Evolutionary conservation across 352 stramenopile genomes (phyloP), one percentile per base, ranked within the genome.

Genomic region (Phytophthora citricola): DNA sequence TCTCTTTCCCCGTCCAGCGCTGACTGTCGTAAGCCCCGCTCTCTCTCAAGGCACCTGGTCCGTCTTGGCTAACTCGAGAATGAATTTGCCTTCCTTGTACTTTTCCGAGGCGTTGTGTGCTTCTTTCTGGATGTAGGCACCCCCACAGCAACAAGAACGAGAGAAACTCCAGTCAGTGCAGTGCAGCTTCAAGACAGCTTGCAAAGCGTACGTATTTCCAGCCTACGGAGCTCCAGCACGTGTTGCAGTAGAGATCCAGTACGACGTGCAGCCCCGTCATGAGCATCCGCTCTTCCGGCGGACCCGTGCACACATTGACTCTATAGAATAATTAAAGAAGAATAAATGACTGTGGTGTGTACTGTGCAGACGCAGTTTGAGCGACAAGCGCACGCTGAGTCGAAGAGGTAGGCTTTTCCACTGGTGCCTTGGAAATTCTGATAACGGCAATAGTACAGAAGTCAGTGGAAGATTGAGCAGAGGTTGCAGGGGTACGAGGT

Each of bases 1-100:
- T 26, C 36, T 46, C 47, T 46, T 20, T 10, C 14, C 27, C 47
- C 27, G 9, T 56, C 50, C 57, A 12, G 38, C 38, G 5, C 34
- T 15, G 45, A 58, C 53, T 58, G 39, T 27, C 41, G 57, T 68
- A 68, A 61, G 56, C 55, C 58, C 48, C 66, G 9, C 66, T 47
- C 31, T 66, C 17, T 38, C 31, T 79, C 49, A 76, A 14, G 67
- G 58, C 62, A 69, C 47, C 58, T 83, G 80, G 47, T 86, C 66
- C 44, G 84, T 92, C 75, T 97, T 93, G 65, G 97, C 95, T 64
- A 98, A 94, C 74, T 99, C 95, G 59, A 99, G 90, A 71, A 99
- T 98, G 77, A 94, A 98, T 65, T 98, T 98, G 60, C 94, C 94
- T 76, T 98, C 94, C 73, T 99, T 99, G 83, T 98, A 99, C 72